Evolutionary conservation across 73 alveolate species (phyloP).

Genomic region (Paramecium tetraurelia): DNA sequence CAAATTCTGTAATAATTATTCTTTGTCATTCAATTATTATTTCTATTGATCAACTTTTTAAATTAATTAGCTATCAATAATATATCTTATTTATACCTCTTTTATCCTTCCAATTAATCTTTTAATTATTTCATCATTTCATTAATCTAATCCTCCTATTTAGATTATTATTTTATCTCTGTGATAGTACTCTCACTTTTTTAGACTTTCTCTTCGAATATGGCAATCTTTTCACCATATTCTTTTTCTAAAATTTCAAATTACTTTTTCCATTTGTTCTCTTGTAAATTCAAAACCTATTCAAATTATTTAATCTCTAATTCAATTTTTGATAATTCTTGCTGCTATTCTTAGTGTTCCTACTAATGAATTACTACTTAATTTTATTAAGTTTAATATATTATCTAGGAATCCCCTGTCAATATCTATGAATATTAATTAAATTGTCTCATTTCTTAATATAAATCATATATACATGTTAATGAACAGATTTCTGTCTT

Average conservation of each 20-base stretch:
- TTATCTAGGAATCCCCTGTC: background rate
- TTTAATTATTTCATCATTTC: background rate
- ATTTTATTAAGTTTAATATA: background rate
- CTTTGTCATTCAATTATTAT: background rate
- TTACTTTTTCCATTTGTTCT: background rate
- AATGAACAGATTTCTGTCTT: background rate
- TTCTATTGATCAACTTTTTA: background rate
- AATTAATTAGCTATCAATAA: background rate
- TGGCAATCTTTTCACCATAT: background rate
- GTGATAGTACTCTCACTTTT: background rate
- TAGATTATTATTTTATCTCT: background rate
- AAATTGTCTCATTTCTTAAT: background rate
- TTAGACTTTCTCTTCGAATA: background rate
- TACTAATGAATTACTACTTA: background rate
- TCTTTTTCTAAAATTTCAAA: background rate
- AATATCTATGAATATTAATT: background rate
- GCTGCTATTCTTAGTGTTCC: background rate
- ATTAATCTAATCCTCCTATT: background rate
- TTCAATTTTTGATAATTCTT: background rate
- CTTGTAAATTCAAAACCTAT: background rate
- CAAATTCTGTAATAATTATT: background rate
- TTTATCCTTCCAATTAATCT: background rate
- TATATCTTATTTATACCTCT: background rate
- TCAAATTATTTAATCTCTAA: background rate
- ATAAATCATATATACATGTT: background rate